Base-by-base conservation (phyloP, 1,284 basidiomycete species). In the Leccinum pachyderme region DNA sequence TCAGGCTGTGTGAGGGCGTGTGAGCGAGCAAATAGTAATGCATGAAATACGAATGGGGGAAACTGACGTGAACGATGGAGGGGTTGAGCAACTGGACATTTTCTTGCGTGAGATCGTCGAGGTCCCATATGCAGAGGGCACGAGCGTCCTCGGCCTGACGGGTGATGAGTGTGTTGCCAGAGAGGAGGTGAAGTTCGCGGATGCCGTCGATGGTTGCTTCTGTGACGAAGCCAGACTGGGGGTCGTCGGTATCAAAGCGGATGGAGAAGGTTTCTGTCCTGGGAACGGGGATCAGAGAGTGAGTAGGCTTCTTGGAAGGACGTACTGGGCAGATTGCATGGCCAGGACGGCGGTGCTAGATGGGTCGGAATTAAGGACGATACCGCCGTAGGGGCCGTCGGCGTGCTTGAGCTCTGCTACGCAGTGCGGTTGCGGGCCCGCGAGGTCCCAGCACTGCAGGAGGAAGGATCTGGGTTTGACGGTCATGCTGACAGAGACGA, bases 381-480 rank as follows among this genome's bases (percentile, higher is more conserved):
- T 65, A 8, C 75, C 73, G n/a, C 68, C 62, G 44, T 75, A 73
- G 1, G 66, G 68, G 13, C 68, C 69, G 4, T 65, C 61, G 6
- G 75, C 54, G 15, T 68, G 67, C 11, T 63, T 53, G 49, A 68
- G 71, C 18, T 65, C 59, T 0, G 78, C 79, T 32, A 79, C 60
- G 59, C 75, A 79, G 7, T 47, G 55, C 0, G 77, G 73, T 27
- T 47, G 25, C 6, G 50, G 33, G 3, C 18, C 0, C 0, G 56
- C 45, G 6, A 80, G 47, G 56, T 84, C 81, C 84, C 84, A 86
- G 54, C 81, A 82, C 49, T 80, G 77, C 33, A 85, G 52, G 7
- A 65, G 67, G 41, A 75, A 78, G n/a, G 61, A 47, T 12, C 64
- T 53, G 24, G 50, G 64, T 7, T 33, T 55, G n/a, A 49, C 62